Evolutionary conservation across 208 protist species (phyloP), one percentile per base, ranked within the genome.

Genomic region (Leishmania major): DNA sequence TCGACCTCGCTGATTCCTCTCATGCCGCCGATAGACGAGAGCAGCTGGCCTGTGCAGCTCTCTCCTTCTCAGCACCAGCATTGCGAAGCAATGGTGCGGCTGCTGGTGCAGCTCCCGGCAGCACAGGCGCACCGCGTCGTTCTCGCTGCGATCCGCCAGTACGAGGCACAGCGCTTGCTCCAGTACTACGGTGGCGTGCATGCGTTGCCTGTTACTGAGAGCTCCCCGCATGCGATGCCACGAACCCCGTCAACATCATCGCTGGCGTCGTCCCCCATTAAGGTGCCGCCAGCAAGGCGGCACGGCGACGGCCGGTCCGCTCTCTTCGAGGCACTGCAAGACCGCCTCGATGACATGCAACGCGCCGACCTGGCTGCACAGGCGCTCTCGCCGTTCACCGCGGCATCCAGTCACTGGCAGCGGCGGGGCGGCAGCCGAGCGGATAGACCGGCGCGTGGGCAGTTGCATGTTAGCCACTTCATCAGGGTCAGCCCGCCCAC

Each of bases 131-230:
- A 79, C 40, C 40, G 70, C 13, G 72, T 75, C 43, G 70, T 81
- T n/a, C 47, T 76, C 47, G 78, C 82, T 25, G 59, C 62, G 19
- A 67, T 79, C 53, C 76, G n/a, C 22, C 82, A 75, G 51, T 75
- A 79, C 37, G 82, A 85, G 72, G 75, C 82, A 40, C 77, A 72
- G 19, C 77, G 77, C 13, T 47, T 85, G 70, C 60, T 85, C 37
- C 82, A 81, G 47, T 69, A 77, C 77, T 85, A 85, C 64, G 82
- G 82, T n/a, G 82, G 82, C 8, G n/a, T 81, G n/a, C 75, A 81
- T n/a, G 76, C 77, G 15, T 25, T 59, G 45, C n/a, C 60, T 49
- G 25, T 8, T 49, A 25, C 49, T 40, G 53, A 69, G 13, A 19
- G 13, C 28, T 28, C 73, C 45, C 11, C 4, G 73, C n/a, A 51